phyloP scores from a whole-genome alignment of 441 rosid species.

The Biscutella laevigata region DNA sequence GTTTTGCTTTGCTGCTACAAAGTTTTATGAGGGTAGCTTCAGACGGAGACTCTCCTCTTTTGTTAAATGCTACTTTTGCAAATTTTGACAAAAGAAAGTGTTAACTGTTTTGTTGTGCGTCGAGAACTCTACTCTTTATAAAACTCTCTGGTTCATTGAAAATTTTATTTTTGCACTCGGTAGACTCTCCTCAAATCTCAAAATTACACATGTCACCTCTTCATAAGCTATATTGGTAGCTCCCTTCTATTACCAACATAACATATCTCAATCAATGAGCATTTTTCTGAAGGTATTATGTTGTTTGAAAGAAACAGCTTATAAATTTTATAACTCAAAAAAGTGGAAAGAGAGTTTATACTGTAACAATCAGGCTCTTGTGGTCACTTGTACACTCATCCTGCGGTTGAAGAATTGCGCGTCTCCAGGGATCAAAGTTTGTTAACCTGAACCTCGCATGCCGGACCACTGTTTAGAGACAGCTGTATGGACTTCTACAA shows the following conservation, averaged over 20 bases:
- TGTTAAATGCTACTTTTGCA: constrained; percentile 22
- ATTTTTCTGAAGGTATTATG: not conserved
- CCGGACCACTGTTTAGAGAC: constrained; percentile 54
- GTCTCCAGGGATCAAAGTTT: constrained; percentile 68
- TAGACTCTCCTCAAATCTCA: not conserved
- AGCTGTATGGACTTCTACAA: constrained; percentile 71
- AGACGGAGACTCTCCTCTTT: constrained; percentile 17
- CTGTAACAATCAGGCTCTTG: constrained; percentile 30
- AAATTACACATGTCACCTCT: not conserved
- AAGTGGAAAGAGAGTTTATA: not conserved
- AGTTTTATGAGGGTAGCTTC: constrained; percentile 23
- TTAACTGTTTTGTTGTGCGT: constrained; percentile 5
- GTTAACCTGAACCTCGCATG: constrained; percentile 57
- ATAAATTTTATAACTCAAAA: not conserved
- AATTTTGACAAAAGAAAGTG: constrained; percentile 21
- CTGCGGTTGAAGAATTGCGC: constrained; percentile 42
- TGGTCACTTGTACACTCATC: constrained; percentile 61
- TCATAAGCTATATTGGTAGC: not conserved
- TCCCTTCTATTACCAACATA: not conserved
- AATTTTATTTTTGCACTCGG: too few relatives aligned
- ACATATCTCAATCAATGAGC: not conserved
- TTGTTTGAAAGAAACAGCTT: not conserved
- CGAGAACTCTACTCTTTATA: not conserved
- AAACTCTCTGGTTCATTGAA: not conserved
- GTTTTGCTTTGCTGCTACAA: constrained; percentile 23